Evolutionary conservation across 192 early-diverging fungal species (phyloP).

Genomic region (Entomortierella parvispora): DNA sequence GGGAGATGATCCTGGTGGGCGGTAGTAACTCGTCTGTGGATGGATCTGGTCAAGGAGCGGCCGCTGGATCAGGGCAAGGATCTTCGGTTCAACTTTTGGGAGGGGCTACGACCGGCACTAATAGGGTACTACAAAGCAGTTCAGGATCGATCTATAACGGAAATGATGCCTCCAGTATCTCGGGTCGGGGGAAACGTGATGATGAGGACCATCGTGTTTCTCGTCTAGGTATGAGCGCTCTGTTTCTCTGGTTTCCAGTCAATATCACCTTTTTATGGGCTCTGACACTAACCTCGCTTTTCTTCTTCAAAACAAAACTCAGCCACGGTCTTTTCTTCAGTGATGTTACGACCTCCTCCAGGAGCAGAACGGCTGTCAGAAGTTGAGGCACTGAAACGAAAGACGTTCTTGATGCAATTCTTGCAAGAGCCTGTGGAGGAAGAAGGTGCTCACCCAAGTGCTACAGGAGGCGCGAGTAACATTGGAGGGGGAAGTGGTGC

Average conservation of each 20-base stretch:
- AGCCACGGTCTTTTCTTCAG: conserved; percentile 42
- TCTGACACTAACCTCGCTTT: no score
- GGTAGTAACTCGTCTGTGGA: conserved; percentile 1
- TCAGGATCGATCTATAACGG: conserved; percentile 31
- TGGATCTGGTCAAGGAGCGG: background rate
- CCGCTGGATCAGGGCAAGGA: background rate
- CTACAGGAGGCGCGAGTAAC: no score
- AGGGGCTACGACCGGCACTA: background rate
- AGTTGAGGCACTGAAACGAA: conserved; percentile 29
- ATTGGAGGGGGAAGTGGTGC: no score
- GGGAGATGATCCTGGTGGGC: conserved; percentile 64
- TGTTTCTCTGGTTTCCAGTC: no score
- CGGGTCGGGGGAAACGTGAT: conserved; percentile 23
- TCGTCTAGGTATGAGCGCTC: conserved; percentile 31
- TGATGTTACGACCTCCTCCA: conserved; percentile 46
- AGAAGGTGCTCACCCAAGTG: conserved; percentile 10
- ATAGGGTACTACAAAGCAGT: conserved; percentile 16
- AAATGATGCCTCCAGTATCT: conserved; percentile 10
- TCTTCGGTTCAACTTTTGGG: background rate
- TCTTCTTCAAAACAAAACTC: no score
- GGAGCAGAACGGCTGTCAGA: conserved; percentile 44
- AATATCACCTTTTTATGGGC: no score
- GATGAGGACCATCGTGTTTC: conserved; percentile 38
- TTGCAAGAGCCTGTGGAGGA: conserved; percentile 44
- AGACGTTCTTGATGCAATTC: conserved; percentile 48